phyloP scores from a whole-genome alignment of 2,329 filamentous ascomycete species.

The Diaporthe longicolla region DNA sequence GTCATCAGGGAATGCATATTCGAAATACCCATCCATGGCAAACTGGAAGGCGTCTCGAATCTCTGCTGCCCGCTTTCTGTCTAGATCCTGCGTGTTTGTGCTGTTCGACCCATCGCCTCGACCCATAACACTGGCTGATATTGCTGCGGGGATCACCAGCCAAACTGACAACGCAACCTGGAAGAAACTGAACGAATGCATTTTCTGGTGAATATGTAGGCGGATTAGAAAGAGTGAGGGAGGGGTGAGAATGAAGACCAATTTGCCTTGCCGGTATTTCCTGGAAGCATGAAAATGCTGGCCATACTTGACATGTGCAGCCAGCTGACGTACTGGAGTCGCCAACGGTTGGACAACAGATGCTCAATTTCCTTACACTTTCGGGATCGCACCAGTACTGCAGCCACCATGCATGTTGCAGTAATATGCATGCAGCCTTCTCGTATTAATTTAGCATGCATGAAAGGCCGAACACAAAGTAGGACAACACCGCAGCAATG shows the following conservation, averaged over 20 bases:
- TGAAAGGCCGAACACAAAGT: not conserved
- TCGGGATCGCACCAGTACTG: not conserved
- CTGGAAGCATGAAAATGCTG: not conserved
- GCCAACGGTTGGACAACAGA: not conserved
- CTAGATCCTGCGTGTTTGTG: not conserved
- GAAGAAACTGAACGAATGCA: not conserved
- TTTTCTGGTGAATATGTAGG: not conserved
- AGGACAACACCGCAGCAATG: not conserved
- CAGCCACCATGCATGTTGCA: not conserved
- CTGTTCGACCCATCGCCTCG: not conserved
- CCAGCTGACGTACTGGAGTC: not conserved
- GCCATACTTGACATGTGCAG: not conserved
- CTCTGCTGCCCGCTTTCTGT: not conserved
- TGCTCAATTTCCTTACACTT: conserved; percentile 12
- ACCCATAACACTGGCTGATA: not conserved
- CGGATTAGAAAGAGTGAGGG: not conserved
- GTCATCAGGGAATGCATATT: conserved; percentile 31
- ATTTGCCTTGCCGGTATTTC: not conserved
- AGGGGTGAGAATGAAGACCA: not conserved
- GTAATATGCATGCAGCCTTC: not conserved
- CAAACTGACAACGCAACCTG: not conserved
- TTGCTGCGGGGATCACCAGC: not conserved
- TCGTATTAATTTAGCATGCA: not conserved
- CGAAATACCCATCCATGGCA: conserved; percentile 29
- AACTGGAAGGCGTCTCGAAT: conserved; percentile 29